Evolutionary conservation across 2,329 filamentous ascomycete species (phyloP), one percentile per base, ranked within the genome.

Genomic region (Coleophoma eucalyptorum): DNA sequence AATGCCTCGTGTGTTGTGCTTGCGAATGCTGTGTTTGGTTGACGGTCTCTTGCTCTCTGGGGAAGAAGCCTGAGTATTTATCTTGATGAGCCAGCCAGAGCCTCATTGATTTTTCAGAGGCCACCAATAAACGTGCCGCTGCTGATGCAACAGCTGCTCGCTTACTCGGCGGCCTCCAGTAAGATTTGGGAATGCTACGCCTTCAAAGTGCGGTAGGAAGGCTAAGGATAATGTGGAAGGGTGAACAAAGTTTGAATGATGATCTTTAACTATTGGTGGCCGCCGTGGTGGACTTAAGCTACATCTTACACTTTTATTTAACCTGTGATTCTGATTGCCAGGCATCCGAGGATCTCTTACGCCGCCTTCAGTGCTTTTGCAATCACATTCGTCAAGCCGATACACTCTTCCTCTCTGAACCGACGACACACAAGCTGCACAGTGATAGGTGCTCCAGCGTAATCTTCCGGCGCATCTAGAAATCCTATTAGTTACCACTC

Each of bases 391-490:
- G 40, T 42, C 19, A 52, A 26, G n/a, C 50, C 46, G 41, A 49
- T 52, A 46, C 40, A 40, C 31, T 49, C 46, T 21, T 48, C 50
- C 19, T 52, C 50, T 43, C 50, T 49, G 13, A 52, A 52, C 2
- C 45, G 34, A 26, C 50, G 40, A 35, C 46, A 52, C 6, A 52
- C 50, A 26, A 52, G 41, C 46, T 52, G 50, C 2, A 52, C 46
- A 1, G 50, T 42, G 7, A 52, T 45, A 15, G 50, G 50, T 2
- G 42, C 46, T 5, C 50, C 50, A 31, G 35, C 42, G 46, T 33
- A 52, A 7, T 45, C 40, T 31, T 42, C 42, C 5, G 50, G 46
- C n/a, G 19, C 12, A 41, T 52, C 50, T 52, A 46, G 7, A 15
- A 13, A 46, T 26, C 15, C 8, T 12, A 18, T 42, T 6, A 42